phyloP scores from a whole-genome alignment of 352 stramenopile species.

The Globisporangium paroecandrum region DNA sequence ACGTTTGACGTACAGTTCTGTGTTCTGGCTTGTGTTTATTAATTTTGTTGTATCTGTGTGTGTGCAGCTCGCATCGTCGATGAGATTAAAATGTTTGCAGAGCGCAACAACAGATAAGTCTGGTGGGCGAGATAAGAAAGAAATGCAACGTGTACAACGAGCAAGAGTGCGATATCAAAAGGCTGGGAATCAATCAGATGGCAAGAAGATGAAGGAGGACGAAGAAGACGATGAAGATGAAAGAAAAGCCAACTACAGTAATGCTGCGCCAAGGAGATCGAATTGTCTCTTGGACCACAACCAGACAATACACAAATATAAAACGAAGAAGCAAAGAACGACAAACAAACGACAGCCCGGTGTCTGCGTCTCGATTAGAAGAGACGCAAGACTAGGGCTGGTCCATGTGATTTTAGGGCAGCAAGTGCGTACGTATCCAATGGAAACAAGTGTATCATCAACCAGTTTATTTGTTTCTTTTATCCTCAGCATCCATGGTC shows the following conservation, averaged over 20 bases:
- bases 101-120: conserved; percentile 66
- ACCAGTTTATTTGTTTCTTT: neutral
- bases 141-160: conserved; percentile 10
- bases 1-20: neutral
- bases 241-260: conserved; percentile 6
- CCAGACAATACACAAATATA: conserved; percentile 8
- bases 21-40: conserved; percentile 3
- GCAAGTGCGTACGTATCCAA: conserved; percentile 10
- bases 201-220: conserved; percentile 3
- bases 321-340: conserved; percentile 10
- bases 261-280: neutral
- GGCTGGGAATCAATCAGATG: neutral
- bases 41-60: neutral
- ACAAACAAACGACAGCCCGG: neutral
- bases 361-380: conserved; percentile 16
- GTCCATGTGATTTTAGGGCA: conserved; percentile 16
- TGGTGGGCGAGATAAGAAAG: neutral
- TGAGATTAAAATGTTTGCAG: conserved; percentile 82
- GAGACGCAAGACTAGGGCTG: conserved; percentile 4
- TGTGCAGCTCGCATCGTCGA: conserved; percentile 77
- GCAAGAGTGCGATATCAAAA: conserved; percentile 1
- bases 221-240: neutral
- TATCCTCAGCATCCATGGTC: neutral
- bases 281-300: neutral
- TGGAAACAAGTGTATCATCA: conserved; percentile 12